Conservation (phyloP, 1,284 basidiomycete genomes). For the Cryptococcus sp. region DNA sequence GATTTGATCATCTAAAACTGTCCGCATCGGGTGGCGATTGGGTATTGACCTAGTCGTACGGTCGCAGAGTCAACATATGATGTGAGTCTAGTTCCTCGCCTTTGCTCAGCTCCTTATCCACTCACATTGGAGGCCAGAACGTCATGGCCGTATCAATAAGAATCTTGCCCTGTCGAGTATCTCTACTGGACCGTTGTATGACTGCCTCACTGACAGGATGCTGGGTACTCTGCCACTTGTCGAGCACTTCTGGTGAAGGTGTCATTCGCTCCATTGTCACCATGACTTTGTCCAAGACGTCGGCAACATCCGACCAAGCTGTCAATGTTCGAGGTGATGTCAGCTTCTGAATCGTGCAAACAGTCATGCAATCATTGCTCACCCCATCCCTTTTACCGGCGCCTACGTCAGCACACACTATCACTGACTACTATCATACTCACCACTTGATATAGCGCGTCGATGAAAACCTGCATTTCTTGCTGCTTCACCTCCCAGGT, state of each 20-base stretch:
- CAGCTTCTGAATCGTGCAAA: neutral
- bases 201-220: too few species aligned
- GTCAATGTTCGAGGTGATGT: neutral
- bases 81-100: too few species aligned
- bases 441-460: conserved; percentile 40
- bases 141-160: conserved; percentile 6
- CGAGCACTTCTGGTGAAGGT: conserved; percentile 23
- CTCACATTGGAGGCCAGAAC: conserved; percentile 25
- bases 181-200: neutral
- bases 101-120: neutral
- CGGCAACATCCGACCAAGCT: conserved; percentile 35
- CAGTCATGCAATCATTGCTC: neutral
- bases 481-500: conserved; percentile 41
- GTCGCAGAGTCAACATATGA: too few species aligned
- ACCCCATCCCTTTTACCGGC: conserved; percentile 25
- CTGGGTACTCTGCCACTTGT: conserved; percentile 5
- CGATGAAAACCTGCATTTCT: conserved; percentile 28
- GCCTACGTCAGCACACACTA: neutral
- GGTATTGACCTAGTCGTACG: neutral
- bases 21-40: neutral
- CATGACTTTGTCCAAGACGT: conserved; percentile 22
- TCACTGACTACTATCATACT: conserved; percentile 9
- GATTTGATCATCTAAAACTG: too few species aligned
- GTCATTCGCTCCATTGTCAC: conserved; percentile 30
- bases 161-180: conserved; percentile 1